Conservation (phyloP, 768 basidiomycete species). For the Pleurotus sapidus region DNA sequence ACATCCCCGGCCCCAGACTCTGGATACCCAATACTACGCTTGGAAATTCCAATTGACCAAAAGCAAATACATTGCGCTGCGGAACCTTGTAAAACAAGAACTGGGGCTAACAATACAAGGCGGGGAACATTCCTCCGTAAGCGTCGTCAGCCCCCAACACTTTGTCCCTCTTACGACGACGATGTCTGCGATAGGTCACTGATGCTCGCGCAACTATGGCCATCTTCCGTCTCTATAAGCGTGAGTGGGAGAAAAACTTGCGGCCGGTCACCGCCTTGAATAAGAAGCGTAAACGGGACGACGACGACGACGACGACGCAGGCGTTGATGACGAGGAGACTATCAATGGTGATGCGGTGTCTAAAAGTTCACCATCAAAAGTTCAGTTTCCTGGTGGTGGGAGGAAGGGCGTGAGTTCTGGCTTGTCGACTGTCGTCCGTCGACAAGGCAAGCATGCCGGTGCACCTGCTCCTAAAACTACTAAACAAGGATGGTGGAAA, state of each 20-base stretch:
- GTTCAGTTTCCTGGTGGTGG: slow-evolving; percentile 46
- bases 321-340: slow-evolving; percentile 1
- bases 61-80: slow-evolving; percentile 69
- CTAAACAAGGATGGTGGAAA: slow-evolving; percentile 45
- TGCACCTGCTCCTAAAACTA: background rate
- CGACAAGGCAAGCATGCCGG: slow-evolving; percentile 11
- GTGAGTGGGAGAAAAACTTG: slow-evolving; percentile 72
- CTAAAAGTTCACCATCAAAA: slow-evolving; percentile 14
- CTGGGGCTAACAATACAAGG: slow-evolving; percentile 77
- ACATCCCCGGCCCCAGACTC: slow-evolving; percentile 58
- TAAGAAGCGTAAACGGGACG: slow-evolving; percentile 16
- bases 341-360: slow-evolving; percentile 6
- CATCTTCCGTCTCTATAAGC: slow-evolving; percentile 78
- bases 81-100: slow-evolving; percentile 77
- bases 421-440: slow-evolving; percentile 49
- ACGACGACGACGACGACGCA: slow-evolving; percentile 13
- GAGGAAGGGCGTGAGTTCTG: slow-evolving; percentile 63
- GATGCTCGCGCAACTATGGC: slow-evolving; percentile 97
- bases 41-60: slow-evolving; percentile 57
- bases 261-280: slow-evolving; percentile 9
- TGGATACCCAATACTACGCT: slow-evolving; percentile 70
- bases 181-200: slow-evolving; percentile 54
- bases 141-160: slow-evolving; percentile 20
- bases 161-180: no score
- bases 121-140: slow-evolving; percentile 89